These are phyloP conservation scores for Solanum hybrid DNA, from an alignment of 305 asterid genomes.

Conservation along the genomic window DNA sequence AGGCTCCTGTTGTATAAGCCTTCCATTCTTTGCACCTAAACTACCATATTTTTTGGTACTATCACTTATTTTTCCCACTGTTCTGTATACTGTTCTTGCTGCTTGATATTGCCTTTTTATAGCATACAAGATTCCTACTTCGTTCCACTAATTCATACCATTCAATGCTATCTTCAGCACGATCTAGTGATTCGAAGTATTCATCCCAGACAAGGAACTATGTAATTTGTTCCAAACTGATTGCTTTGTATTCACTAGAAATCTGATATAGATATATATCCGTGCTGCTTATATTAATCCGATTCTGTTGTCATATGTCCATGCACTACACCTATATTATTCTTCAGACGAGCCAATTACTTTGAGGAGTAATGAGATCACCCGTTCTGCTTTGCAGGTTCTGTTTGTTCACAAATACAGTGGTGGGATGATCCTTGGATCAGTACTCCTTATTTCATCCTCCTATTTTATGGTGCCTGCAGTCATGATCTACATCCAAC, in stretches of 20 bases:
- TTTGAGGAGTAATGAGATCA: neutral
- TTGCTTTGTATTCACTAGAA: neutral
- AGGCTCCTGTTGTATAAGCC: neutral
- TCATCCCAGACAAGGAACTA: neutral
- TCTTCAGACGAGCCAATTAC: neutral
- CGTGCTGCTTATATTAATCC: neutral
- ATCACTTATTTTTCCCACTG: neutral
- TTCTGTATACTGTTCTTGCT: neutral
- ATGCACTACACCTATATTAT: neutral
- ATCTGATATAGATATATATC: neutral
- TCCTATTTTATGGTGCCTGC: conserved; percentile 33
- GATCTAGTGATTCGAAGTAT: neutral
- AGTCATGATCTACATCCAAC: conserved; percentile 34
- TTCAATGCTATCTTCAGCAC: neutral
- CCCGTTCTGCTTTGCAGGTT: conserved; percentile 27
- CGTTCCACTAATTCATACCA: neutral
- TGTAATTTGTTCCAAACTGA: neutral
- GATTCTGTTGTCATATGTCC: neutral
- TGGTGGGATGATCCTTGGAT: conserved; percentile 31
- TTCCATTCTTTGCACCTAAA: neutral
- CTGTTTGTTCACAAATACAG: conserved; percentile 64
- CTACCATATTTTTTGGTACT: neutral
- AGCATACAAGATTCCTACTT: neutral
- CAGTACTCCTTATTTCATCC: conserved; percentile 30
- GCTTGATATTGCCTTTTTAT: neutral